phyloP scores from a whole-genome alignment of 805 yeast genomes.

The Yamadazyma tumulicola region DNA sequence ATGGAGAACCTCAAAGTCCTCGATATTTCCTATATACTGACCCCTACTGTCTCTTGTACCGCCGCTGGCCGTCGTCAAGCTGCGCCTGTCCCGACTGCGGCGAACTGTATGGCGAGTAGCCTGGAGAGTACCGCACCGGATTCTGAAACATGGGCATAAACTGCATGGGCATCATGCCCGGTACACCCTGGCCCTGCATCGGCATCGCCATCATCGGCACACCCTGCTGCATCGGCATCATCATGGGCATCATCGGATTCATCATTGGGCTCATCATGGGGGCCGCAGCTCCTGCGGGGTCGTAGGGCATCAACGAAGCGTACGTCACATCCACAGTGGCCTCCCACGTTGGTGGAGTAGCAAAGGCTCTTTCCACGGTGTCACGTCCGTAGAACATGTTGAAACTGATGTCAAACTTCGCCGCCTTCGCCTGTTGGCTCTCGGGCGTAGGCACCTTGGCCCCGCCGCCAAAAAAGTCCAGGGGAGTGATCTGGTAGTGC shows the following conservation, averaged over 20 bases:
- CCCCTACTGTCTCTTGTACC: too few relatives aligned
- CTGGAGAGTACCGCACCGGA: neutral
- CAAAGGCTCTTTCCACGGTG: constrained; percentile 59
- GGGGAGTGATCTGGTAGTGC: constrained; percentile 36
- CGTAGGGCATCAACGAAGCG: constrained; percentile 44
- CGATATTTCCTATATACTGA: too few relatives aligned
- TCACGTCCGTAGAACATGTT: constrained; percentile 51
- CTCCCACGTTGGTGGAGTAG: constrained; percentile 78
- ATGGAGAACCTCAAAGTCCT: too few relatives aligned
- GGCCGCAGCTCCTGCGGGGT: neutral
- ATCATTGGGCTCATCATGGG: constrained; percentile 15
- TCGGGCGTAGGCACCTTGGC: constrained; percentile 36
- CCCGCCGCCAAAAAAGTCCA: constrained; percentile 41
- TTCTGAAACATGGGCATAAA: neutral
- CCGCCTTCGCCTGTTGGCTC: constrained; percentile 31
- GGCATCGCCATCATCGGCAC: neutral
- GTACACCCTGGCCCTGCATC: neutral
- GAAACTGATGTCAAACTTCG: constrained; percentile 43
- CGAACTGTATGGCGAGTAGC: neutral
- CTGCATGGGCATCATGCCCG: neutral
- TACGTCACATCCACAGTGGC: constrained; percentile 56
- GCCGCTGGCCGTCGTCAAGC: too few relatives aligned
- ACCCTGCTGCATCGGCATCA: neutral
- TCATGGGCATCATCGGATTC: constrained; percentile 3
- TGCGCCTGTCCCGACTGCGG: neutral